Percentiles rank a stretch among this genome's conserved stretches.
phyloP scores from a whole-genome alignment of 805 yeast species.

The Huiozyma sinensis region DNA sequence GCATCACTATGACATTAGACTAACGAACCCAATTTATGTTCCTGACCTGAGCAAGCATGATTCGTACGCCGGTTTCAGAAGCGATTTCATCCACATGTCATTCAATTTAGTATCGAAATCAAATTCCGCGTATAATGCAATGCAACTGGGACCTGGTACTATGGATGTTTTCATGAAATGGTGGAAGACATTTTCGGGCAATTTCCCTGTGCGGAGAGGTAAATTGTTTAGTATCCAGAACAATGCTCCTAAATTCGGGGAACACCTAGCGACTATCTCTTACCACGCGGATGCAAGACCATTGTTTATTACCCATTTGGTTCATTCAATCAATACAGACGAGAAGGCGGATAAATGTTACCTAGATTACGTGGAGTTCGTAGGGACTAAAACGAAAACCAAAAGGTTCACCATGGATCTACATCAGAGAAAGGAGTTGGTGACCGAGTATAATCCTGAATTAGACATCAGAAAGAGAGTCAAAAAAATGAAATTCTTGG shows the following conservation, averaged over 20 bases:
- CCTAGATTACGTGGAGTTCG: slow-evolving; percentile 32
- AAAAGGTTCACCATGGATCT: slow-evolving; percentile 49
- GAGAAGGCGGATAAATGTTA: slow-evolving; percentile 9
- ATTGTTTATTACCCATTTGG: slow-evolving; percentile 62
- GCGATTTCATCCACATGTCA: slow-evolving; percentile 71
- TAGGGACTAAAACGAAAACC: slow-evolving; percentile 62
- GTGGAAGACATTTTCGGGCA: slow-evolving; percentile 82
- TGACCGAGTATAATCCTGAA: slow-evolving; percentile 35
- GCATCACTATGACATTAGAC: slow-evolving; percentile 51
- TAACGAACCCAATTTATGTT: slow-evolving; percentile 46
- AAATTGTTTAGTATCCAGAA: slow-evolving; percentile 48
- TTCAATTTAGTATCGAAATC: slow-evolving; percentile 39
- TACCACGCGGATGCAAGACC: slow-evolving; percentile 67
- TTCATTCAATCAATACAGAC: slow-evolving; percentile 35
- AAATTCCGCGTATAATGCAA: slow-evolving; percentile 46
- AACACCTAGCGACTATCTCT: slow-evolving; percentile 65
- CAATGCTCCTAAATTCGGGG: slow-evolving; percentile 58
- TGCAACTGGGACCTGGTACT: slow-evolving; percentile 65
- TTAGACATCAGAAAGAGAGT: slow-evolving; percentile 37
- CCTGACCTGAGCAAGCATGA: slow-evolving; percentile 49
- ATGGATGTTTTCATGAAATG: slow-evolving; percentile 63
- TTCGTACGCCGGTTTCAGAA: slow-evolving; percentile 70
- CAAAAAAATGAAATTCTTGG: slow-evolving; percentile 48
- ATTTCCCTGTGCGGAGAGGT: slow-evolving; percentile 73
- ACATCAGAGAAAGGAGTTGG: slow-evolving; percentile 49